Conservation (phyloP, 257 asterid genomes). For the Solanum pennellii region DNA sequence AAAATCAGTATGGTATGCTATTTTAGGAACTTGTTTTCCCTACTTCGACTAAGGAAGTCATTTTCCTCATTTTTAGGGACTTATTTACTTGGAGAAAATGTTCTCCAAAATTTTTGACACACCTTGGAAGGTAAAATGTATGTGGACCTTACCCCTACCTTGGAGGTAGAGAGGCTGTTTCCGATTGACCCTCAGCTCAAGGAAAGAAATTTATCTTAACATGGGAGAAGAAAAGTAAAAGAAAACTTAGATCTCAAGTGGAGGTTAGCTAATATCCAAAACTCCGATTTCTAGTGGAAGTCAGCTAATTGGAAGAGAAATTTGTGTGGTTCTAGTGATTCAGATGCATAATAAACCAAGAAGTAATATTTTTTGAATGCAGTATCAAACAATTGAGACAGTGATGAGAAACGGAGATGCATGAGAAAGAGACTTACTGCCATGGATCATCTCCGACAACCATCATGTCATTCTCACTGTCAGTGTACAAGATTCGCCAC, state of each 20-base stretch:
- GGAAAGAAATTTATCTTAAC: neutral
- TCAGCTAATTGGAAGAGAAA: neutral
- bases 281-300: neutral
- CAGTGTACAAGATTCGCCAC: conserved; percentile 87
- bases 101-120: neutral
- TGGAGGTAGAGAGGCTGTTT: neutral
- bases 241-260: neutral
- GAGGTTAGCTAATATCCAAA: neutral
- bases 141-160: neutral
- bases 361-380: neutral
- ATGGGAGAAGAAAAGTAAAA: neutral
- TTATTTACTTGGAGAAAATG: neutral
- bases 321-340: neutral
- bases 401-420: neutral
- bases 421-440: conserved; percentile 52
- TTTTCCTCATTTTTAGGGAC: neutral
- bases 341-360: neutral
- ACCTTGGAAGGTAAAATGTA: neutral
- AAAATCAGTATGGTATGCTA: neutral
- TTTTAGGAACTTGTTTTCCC: neutral
- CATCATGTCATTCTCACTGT: conserved; percentile 96
- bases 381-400: neutral
- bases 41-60: neutral
- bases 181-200: neutral
- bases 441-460: conserved; percentile 98